Base-by-base conservation (phyloP, 2,329 filamentous ascomycete species). In the Neonectria ditissima region DNA sequence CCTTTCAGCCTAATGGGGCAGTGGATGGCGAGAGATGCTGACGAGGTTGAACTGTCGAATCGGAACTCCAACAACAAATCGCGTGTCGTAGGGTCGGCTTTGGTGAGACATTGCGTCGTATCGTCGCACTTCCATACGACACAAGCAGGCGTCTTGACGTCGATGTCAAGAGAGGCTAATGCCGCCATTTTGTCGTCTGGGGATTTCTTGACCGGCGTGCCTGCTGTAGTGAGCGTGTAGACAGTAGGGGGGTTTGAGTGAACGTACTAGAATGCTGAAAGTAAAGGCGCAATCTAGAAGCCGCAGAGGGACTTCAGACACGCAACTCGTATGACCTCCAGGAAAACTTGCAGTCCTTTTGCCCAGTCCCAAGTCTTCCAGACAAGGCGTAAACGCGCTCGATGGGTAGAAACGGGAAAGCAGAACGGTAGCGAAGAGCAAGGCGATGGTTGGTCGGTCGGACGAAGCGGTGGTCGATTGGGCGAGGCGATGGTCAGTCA, bases 301-400 rank as follows among this genome's bases (percentile, higher is more conserved):
- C 30, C 14, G 6, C n/a, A 53, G 28, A 53, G 20, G 28, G 16
- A 61, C 51, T 51, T 61, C 26, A 48, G 43, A 60, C 58, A 60
- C 32, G 58, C 14, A 43, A 60, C 58, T 32, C 32, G 20, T 41
- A 39, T n/a, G 18, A 45, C 28, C 41, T 48, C 58, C 58, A 60
- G 58, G 55, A 54, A 26, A 50, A 55, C 58, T 43, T 60, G 58
- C 18, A 18, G 51, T 48, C 58, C 58, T 43, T 60, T 60, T 51
- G 5, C 58, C 51, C 45, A 20, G 37, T 37, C 43, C 58, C 51
- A 24, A 30, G n/a, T 60, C 58, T 60, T 60, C 51, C 58, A 54
- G 32, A 48, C 43, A 48, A 41, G 32, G 51, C 50, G 58, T 60
- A 43, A 60, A 47, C 51, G 50, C 58, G 50, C 28, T 32, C 58